Conservation (phyloP, 805 yeast species). For the Saccharomycopsis microspora region DNA sequence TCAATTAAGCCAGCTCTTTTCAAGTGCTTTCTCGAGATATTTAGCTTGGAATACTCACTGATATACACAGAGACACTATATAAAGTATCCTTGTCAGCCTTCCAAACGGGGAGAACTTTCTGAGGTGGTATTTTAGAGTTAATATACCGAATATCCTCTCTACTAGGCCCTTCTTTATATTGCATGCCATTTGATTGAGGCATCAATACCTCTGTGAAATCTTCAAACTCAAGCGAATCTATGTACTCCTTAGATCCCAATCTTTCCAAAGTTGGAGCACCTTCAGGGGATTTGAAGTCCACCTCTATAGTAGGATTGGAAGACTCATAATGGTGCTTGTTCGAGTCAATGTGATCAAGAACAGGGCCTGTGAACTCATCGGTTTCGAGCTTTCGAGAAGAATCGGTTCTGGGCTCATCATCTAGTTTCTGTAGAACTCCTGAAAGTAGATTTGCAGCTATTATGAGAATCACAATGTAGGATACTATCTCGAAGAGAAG, state of each 20-base stretch:
- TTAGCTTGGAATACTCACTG: background rate
- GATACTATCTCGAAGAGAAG: too few species aligned
- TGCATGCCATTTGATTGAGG: background rate
- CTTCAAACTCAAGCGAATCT: background rate
- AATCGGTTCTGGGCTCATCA: too few species aligned
- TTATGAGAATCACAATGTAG: too few species aligned
- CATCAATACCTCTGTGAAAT: constrained; percentile 1
- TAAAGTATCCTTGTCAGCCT: background rate
- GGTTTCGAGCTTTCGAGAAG: too few species aligned
- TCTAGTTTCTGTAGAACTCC: too few species aligned
- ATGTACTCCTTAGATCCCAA: background rate
- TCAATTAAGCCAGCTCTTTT: background rate
- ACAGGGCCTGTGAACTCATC: too few species aligned
- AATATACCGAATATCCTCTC: constrained; percentile 10
- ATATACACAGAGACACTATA: background rate
- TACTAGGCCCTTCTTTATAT: constrained; percentile 7
- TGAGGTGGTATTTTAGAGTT: constrained; percentile 9
- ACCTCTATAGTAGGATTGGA: too few species aligned
- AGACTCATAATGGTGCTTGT: too few species aligned
- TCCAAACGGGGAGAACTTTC: constrained; percentile 11
- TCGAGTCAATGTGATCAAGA: too few species aligned
- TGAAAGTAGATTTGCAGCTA: too few species aligned
- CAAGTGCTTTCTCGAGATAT: constrained; percentile 2
- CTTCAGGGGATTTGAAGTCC: background rate
- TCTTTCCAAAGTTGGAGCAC: background rate